phyloP scores from a whole-genome alignment of 2,329 filamentous ascomycete species.

The Phialocephala sp. region DNA sequence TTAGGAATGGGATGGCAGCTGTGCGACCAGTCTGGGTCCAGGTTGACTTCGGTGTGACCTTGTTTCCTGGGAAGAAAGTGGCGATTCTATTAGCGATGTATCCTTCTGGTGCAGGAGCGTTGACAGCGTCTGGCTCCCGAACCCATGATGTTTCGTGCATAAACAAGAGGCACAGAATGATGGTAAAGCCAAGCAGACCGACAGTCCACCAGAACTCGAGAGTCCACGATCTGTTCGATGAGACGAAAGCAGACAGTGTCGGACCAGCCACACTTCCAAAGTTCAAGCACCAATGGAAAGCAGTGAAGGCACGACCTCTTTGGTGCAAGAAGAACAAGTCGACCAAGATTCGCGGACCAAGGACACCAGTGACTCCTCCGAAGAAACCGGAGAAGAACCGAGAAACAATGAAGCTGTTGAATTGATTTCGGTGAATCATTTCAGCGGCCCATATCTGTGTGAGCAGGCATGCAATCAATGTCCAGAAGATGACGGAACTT shows the following conservation, averaged over 20 bases:
- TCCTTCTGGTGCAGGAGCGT: constrained; percentile 28
- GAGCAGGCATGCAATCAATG: constrained; percentile 43
- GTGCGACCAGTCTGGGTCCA: constrained; percentile 17
- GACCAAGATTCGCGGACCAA: constrained; percentile 49
- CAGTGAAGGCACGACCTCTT: constrained; percentile 48
- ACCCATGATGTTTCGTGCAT: constrained; percentile 49
- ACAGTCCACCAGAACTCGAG: constrained; percentile 52
- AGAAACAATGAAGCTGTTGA: constrained; percentile 46
- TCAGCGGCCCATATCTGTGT: constrained; percentile 47
- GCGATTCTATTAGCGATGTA: constrained; percentile 40
- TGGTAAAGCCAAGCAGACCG: constrained; percentile 44
- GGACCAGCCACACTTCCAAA: constrained; percentile 46
- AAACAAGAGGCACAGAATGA: constrained; percentile 46
- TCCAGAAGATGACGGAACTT: constrained; percentile 48
- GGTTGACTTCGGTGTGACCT: constrained; percentile 20
- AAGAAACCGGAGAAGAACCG: constrained; percentile 49
- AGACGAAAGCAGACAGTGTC: constrained; percentile 49
- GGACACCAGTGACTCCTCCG: constrained; percentile 46
- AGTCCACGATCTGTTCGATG: constrained; percentile 44
- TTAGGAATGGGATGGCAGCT: constrained; percentile 37
- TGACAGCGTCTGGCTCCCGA: constrained; percentile 35
- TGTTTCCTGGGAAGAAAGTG: constrained; percentile 40
- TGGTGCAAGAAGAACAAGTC: constrained; percentile 52
- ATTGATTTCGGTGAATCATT: constrained; percentile 45
- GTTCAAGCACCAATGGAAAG: constrained; percentile 45